Base-by-base conservation (phyloP, 306 rosid genomes). In the Lathyrus sativus region DNA sequence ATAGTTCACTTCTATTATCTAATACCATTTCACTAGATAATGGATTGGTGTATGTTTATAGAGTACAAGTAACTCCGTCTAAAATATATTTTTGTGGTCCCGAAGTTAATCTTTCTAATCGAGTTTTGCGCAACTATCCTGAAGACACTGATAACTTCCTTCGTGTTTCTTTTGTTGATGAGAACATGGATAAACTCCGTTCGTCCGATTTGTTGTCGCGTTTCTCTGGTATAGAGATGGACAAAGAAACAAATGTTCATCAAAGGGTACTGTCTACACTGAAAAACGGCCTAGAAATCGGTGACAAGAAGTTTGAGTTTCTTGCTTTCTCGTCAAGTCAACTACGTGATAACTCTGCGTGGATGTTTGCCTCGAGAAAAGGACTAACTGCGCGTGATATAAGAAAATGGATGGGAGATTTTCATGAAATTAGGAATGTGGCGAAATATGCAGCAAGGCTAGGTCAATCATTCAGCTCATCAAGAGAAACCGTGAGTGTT, bases 311-410 rank as follows among this genome's bases (percentile, higher is more conserved):
- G 68, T 92, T 89, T 62, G 90, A 89, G 62, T 89, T 89, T 83
- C 88, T 92, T 12, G 95, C 96, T 24, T 92, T 84, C 84, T 89
- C 96, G 0, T 77, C 98, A 9, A 92, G 98, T 84, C 96, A 89
- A 13, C 65, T 89, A 68, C 70, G 92, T 24, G 96, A 89, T 4
- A 85, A 80, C 85, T 87, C 98, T 3, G 13, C 63, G 29, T 92
- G 98, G 98, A 89, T 92, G 96, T 89, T 92, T 89, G 96, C 98
- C 73, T 64, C 95, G 8, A 75, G 73, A 12, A 2, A 3, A 31
- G 82, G 63, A 39, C 62, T 57, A 39, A 70, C 78, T 70, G 89
- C 95, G 68, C 51, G 68, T 13, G n/a, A 4, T n/a, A 89, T 92
- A 63, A 82, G 96, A 77, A 19, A 29, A 0, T 77, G 85, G 87